These are phyloP conservation scores for Gastrolobium bilobum DNA, from an alignment of 306 rosid genomes.

Conservation along the genomic window DNA sequence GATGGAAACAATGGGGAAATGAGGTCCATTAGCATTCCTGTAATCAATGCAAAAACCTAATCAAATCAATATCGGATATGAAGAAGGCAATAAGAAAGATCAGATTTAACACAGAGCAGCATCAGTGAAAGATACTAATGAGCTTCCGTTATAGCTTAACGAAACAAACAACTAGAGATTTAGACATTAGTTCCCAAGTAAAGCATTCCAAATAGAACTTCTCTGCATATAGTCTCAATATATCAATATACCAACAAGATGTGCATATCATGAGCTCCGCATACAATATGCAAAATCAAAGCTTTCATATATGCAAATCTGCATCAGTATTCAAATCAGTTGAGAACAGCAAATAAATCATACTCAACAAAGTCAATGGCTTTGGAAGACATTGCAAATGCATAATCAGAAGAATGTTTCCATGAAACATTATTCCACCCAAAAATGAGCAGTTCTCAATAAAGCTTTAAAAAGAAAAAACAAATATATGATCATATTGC, in stretches of 20 bases:
- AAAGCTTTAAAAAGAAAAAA: background rate
- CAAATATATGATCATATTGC: background rate
- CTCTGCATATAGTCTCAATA: conserved; percentile 15
- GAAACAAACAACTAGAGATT: background rate
- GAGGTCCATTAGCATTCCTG: conserved; percentile 99
- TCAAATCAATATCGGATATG: conserved; percentile 39
- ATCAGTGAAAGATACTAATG: conserved; percentile 4
- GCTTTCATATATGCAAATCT: conserved; percentile 3
- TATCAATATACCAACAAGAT: conserved; percentile 16
- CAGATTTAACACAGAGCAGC: conserved; percentile 22
- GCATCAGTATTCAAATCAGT: conserved; percentile 24
- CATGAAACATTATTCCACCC: background rate
- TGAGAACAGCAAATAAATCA: background rate
- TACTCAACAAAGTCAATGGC: background rate
- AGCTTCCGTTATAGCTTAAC: conserved; percentile 26
- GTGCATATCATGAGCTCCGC: background rate
- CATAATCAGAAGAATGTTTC: background rate
- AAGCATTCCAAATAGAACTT: conserved; percentile 33
- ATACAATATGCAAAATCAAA: conserved; percentile 1
- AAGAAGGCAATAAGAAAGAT: conserved; percentile 29
- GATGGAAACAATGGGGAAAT: conserved; percentile 93
- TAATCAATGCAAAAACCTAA: conserved; percentile 46
- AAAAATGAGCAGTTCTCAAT: conserved; percentile 1
- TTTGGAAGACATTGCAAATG: conserved; percentile 29
- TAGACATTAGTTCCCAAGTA: conserved; percentile 9